Evolutionary conservation across 208 protist species (phyloP), one percentile per base, ranked within the genome.

Genomic region (Crithidia bombi): DNA sequence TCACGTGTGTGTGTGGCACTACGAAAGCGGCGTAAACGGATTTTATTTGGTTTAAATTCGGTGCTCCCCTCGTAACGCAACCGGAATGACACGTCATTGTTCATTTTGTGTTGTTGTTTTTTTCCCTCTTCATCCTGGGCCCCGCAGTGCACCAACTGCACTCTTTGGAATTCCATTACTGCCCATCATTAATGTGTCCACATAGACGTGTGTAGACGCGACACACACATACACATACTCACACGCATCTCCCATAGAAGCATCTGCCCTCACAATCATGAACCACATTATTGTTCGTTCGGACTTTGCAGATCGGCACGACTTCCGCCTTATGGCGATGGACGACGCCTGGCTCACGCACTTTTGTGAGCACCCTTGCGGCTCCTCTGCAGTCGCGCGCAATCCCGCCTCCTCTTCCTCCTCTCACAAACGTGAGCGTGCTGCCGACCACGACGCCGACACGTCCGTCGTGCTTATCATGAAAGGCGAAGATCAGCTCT

Each of bases 321-420:
- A 84, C 23, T 92, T 81, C 46, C 70, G 85, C 38, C 62, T 93
- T 1, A 33, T 93, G n/a, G 61, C 75, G 0, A 63, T 90, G 0
- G 82, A 86, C 32, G 69, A 74, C 3, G 57, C 65, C 7, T 78
- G 78, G 43, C 47, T 80, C 46, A 38, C 33, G 17, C 35, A 55
- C 14, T 30, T 84, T 7, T 5, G 33, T 10, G 50, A 54, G 62
- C 21, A 46, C 1, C 15, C 62, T 9, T 46, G 33, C 62, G 50
- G 2, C 9, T 10, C 35, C 15, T 11, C 59, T 3, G 5, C 15
- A 44, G 47, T 6, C 4, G 23, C 47, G 5, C 26, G 9, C n/a
- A n/a, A n/a, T n/a, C n/a, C n/a, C n/a, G n/a, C n/a, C n/a, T n/a
- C n/a, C n/a, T n/a, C n/a, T n/a, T n/a, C n/a, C n/a, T n/a, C n/a